Percentiles rank a stretch among this genome's conserved stretches.
phyloP scores from a whole-genome alignment of 2,329 filamentous ascomycete genomes.

The Fusarium xyrophilum region DNA sequence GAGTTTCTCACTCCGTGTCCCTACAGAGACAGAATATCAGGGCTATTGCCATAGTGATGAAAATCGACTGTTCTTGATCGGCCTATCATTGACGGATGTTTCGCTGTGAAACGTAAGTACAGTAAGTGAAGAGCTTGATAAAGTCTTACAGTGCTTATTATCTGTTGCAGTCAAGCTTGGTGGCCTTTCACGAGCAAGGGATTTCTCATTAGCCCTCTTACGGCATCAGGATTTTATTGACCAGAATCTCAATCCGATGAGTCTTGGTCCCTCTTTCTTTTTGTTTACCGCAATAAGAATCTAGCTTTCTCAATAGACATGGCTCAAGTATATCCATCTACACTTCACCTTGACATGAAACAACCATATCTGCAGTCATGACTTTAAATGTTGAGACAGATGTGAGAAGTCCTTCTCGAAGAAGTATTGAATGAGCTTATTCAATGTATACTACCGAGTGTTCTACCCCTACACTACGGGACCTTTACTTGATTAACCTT shows the following conservation, averaged over 20 bases:
- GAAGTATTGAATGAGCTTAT: neutral
- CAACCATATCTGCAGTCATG: no score
- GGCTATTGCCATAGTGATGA: neutral
- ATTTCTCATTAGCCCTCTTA: neutral
- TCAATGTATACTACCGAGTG: neutral
- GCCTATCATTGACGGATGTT: fast-evolving
- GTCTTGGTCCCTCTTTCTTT: fast-evolving
- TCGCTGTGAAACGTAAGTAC: neutral
- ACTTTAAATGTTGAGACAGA: fast-evolving
- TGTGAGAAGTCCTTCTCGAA: fast-evolving
- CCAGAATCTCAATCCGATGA: fast-evolving
- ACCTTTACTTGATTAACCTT: neutral
- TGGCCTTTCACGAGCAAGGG: neutral
- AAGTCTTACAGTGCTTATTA: no score
- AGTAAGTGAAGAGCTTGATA: neutral
- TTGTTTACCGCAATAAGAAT: fast-evolving
- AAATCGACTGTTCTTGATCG: neutral
- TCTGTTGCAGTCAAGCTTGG: no score
- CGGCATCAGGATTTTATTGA: fast-evolving
- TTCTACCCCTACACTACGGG: neutral
- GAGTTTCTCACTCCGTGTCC: neutral
- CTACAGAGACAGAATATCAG: fast-evolving
- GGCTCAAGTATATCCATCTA: neutral
- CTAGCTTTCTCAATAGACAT: neutral
- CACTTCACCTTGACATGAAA: neutral